These are phyloP conservation scores for Eremothecium gossypii DNA, from an alignment of 1,139 yeast species.

Conservation along the genomic window DNA sequence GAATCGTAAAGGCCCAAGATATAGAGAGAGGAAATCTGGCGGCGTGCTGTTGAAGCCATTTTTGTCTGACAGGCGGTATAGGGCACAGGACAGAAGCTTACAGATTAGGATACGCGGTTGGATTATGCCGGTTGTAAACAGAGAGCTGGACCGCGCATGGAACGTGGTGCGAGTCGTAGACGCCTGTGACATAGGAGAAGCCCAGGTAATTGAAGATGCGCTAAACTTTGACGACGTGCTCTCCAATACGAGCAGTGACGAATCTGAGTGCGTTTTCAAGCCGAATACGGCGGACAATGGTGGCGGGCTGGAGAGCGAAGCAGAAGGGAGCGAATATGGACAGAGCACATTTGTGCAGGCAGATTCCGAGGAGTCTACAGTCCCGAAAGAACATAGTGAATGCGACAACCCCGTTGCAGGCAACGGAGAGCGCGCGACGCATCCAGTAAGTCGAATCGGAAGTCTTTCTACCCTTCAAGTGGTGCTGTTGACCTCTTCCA, in stretches of 20 bases:
- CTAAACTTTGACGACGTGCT: constrained; percentile 8
- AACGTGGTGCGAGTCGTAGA: constrained; percentile 2
- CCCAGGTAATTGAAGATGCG: too few relatives aligned
- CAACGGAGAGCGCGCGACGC: background rate
- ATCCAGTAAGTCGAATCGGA: background rate
- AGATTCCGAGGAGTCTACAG: background rate
- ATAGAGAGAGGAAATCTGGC: too few relatives aligned
- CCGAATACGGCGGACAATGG: constrained; percentile 4
- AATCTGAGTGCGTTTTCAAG: constrained; percentile 6
- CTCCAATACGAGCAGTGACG: constrained; percentile 11
- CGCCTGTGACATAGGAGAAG: too few relatives aligned
- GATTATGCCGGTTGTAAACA: background rate
- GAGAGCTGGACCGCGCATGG: constrained; percentile 7
- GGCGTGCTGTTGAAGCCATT: too few relatives aligned
- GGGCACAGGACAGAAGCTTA: too few relatives aligned
- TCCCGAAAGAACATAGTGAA: background rate
- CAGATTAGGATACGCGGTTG: too few relatives aligned
- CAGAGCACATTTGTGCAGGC: background rate
- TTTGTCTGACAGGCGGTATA: too few relatives aligned
- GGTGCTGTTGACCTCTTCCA: constrained; percentile 8
- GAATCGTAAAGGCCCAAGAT: too few relatives aligned
- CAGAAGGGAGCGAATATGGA: background rate
- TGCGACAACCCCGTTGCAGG: background rate
- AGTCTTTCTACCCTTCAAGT: constrained; percentile 7
- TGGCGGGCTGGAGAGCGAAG: constrained; percentile 2